Evolutionary conservation across 1,139 yeast genomes (phyloP), one percentile per base, ranked within the genome.

Genomic region (Chernovozyma aurita): DNA sequence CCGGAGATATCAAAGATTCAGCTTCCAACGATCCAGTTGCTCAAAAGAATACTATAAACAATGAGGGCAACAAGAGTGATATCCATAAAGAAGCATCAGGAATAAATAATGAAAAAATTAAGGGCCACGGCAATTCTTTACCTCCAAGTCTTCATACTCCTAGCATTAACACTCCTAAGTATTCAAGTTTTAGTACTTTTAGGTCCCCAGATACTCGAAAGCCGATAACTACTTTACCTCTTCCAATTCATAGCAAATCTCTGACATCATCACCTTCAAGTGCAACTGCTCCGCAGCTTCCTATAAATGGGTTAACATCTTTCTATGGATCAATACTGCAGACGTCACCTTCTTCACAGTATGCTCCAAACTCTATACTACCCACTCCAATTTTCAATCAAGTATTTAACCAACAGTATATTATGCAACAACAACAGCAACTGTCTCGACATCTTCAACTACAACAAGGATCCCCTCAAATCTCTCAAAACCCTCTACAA

Each of bases 221-320:
- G 40, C 68, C 71, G 15, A 47, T 52, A 15, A 45, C 53, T 8
- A 55, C 63, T 3, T 53, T 70, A 35, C 74, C 73, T 11, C 42
- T 67, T 20, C 73, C 74, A 2, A 53, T 63, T 18, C 35, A 57
- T 12, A 51, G 58, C 39, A 67, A 67, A 47, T 65, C 71, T 12
- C 73, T 63, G 48, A 64, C 72, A 1, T 58, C 65, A 26, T 65
- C 73, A n/a, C 76, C 76, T 1, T 53, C 64, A 8, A 59, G 65
- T 40, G 68, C 71, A 2, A 58, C 67, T 4, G 73, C 69, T 4
- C 73, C 73, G 4, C 58, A 4, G 24, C 49, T 65, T 15, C 72
- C 72, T 0, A 33, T 48, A 31, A 45, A 46, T 33, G 57, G 58
- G 3, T 40, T 49, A 40, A 37, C 52, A 7, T 43, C 51, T 35